Base-by-base conservation (phyloP, 1,284 basidiomycete species). In the Rhodotorula sp. region DNA sequence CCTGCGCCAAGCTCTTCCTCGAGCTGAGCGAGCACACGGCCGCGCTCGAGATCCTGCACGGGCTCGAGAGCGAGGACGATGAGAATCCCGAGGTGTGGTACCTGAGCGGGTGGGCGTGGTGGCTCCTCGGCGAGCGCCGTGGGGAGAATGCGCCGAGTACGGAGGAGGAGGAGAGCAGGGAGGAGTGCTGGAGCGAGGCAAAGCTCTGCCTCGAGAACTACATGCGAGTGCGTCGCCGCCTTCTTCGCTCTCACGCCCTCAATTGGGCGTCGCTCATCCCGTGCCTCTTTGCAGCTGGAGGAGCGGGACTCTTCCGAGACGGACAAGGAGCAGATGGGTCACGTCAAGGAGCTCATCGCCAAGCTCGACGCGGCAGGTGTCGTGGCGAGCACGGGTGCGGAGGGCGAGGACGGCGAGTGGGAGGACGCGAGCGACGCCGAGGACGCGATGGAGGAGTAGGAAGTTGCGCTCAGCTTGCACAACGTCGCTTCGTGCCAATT, bases 101-200 rank as follows among this genome's bases (percentile, higher is more conserved):
- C 81, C 86, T 96, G n/a, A 91, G 94, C 80, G 94, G 93, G 64
- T 95, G 93, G 92, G 90, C 91, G 70, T 93, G 92, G 85, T 92
- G 89, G 83, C 84, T 95, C 55, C 78, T 83, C 16, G 84, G 81
- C 10, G 72, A 73, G 58, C 27, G 34, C 17, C 52, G 73, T 23
- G 53, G 88, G 89, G 86, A 85, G 87, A 0, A 88, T 91, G 78
- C 87, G 17, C 71, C 86, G 86, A 23, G 85, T 86, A 70, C 69
- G 73, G 85, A 81, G 46, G 86, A 85, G n/a, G 85, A 83, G 21
- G 86, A 85, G 54, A 81, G 87, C 7, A 78, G 77, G 55, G 86
- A 89, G 79, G 92, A 95, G 74, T 88, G 94, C 69, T 91, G 88
- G 46, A 87, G 86, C 71, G 92, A 95, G 80, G 84, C 91, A 0